These are phyloP conservation scores for Colletotrichum tofieldiae DNA, from an alignment of 2,329 filamentous ascomycete genomes.

Conservation along the genomic window DNA sequence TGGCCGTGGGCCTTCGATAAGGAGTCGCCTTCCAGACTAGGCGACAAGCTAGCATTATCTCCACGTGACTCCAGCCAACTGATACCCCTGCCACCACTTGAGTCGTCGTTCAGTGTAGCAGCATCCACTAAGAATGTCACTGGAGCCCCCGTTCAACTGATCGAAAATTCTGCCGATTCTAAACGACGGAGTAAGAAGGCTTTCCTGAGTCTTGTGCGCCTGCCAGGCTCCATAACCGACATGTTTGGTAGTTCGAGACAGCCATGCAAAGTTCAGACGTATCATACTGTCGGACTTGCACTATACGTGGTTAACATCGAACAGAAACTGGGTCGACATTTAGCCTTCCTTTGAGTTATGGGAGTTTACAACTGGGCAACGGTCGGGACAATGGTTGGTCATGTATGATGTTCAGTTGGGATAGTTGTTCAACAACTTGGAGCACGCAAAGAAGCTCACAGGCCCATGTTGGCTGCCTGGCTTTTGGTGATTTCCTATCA, in stretches of 20 bases:
- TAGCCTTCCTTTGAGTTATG: background rate
- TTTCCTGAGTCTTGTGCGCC: too few relatives aligned
- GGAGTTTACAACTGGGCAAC: background rate
- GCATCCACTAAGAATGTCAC: background rate
- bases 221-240: too few relatives aligned
- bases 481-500: background rate
- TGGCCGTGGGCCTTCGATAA: slow-evolving; percentile 7
- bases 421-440: background rate
- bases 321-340: background rate
- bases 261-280: too few relatives aligned
- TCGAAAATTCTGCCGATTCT: too few relatives aligned
- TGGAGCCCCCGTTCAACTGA: background rate
- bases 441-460: background rate
- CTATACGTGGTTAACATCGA: background rate
- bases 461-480: background rate
- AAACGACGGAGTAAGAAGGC: too few relatives aligned
- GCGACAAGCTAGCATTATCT: slow-evolving; percentile 7
- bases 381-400: background rate
- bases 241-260: too few relatives aligned
- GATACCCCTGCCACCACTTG: background rate
- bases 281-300: background rate
- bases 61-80: background rate
- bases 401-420: background rate
- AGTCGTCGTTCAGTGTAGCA: background rate
- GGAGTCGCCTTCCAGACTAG: background rate